phyloP scores from a whole-genome alignment of 1,284 basidiomycete species.

The Apiotrichum domesticum region DNA sequence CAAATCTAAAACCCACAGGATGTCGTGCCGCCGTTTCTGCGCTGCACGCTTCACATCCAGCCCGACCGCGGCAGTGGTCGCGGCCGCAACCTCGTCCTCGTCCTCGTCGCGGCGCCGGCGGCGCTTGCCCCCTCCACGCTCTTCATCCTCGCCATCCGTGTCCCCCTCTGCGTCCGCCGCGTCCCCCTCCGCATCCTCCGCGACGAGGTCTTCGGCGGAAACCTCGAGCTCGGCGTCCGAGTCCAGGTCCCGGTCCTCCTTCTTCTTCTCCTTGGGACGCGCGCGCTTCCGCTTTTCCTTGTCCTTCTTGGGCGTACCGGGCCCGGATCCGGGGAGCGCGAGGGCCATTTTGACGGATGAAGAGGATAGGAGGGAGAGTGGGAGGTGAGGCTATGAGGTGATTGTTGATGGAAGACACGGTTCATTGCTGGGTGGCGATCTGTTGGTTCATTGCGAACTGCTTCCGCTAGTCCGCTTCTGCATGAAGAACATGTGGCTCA shows the following conservation, averaged over 20 bases:
- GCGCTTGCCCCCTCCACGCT: not conserved
- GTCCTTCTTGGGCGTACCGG: slow-evolving; percentile 7
- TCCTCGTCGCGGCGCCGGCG: slow-evolving; percentile 3
- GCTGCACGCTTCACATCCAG: slow-evolving; percentile 14
- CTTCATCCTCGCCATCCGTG: slow-evolving; percentile 17
- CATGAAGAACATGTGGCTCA: too few relatives aligned
- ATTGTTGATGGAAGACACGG: too few relatives aligned
- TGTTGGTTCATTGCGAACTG: too few relatives aligned
- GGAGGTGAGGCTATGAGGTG: too few relatives aligned
- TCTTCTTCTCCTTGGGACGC: slow-evolving; percentile 7
- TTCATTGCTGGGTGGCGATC: too few relatives aligned
- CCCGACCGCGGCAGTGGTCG: not conserved
- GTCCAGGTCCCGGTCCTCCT: slow-evolving; percentile 4
- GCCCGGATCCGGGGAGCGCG: slow-evolving; percentile 8
- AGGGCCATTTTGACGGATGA: slow-evolving; percentile 13
- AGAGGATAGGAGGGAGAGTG: too few relatives aligned
- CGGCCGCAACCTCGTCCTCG: slow-evolving; percentile 17
- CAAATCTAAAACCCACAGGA: slow-evolving; percentile 8
- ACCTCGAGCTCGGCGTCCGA: slow-evolving; percentile 19
- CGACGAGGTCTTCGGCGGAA: slow-evolving; percentile 21
- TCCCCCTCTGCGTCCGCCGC: slow-evolving; percentile 14
- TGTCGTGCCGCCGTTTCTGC: slow-evolving; percentile 11
- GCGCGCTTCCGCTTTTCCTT: slow-evolving; percentile 10
- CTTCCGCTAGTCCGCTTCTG: too few relatives aligned
- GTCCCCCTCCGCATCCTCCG: slow-evolving; percentile 2